Evolutionary conservation across 306 rosid species (phyloP), one percentile per base, ranked within the genome.

Genomic region (Trifolium repens): DNA sequence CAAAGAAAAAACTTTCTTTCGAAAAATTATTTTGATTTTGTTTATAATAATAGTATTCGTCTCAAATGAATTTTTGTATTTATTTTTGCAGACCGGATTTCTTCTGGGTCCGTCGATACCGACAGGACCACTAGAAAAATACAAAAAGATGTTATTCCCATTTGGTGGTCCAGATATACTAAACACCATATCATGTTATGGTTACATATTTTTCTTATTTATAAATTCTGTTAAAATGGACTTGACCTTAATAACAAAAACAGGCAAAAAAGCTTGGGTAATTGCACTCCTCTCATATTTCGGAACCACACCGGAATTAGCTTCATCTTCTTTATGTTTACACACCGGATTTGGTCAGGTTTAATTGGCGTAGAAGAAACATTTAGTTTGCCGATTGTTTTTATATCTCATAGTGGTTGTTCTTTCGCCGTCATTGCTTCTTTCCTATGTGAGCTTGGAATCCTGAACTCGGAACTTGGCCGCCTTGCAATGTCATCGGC

Each of bases 151-250:
- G 64, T 9, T 84, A 22, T 82, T 90, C 7, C 74, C 83, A 5
- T 22, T 34, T 2, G 70, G 80, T 0, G 82, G 84, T 37, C 62
- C 83, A 50, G 83, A 86, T 37, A 42, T 69, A 8, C 5, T 89
- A 0, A 80, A 53, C 5, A 52, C 73, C 35, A 0, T 89, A 11
- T 37, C 88, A 4, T 10, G 37, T 0, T 43, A 78, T 0, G 92
- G 89, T 0, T 88, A 67, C 52, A 2, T 27, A 1, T 70, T 83
- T 11, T 85, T 67, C 58, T 2, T 82, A 9, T 89, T 91, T 24
- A 14, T 81, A 1, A 71, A 50, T 5, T 80, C 82, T 0, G 92
- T 80, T 12, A 61, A 85, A 65, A 85, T 86, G 90, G 90, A 91
- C 22, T 24, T 83, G 13, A 72, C 80, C 7, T 37, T 83, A 83